Base-by-base conservation (phyloP, 352 stramenopile genomes). In the Thalassiosira oceanica region DNA sequence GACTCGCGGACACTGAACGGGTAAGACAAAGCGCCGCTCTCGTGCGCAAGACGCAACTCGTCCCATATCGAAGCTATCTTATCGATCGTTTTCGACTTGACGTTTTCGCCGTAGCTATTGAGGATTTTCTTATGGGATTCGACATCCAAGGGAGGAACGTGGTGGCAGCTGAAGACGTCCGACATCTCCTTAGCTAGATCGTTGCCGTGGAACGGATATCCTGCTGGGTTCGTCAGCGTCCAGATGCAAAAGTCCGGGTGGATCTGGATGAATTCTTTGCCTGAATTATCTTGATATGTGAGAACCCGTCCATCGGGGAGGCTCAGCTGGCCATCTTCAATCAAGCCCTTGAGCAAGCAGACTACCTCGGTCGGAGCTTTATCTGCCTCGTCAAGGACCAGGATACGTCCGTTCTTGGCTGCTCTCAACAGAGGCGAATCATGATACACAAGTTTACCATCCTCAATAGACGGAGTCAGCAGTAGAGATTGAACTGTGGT, bases 151-250 rank as follows among this genome's bases (percentile, higher is more conserved):
- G 96, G 95, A 55, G 95, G 86, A 16, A 98, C 93, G 0, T 88
- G 86, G 43, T 97, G 88, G 72, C 84, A 94, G 1, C 92, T 88
- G 78, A 98, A 98, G 27, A 94, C 88, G 65, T 98, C 95, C 18
- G 92, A 92, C 53, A 97, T 96, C 68, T 96, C 91, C 3, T 86
- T 73, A 70, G 96, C 96, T 26, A 98, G 95, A 57, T 97, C 95
- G 85, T 98, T 98, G n/a, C 95, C 95, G 27, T 97, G 83, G 74
- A 98, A 98, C 8, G 95, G 95, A 62, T 92, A 98, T 0, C 94
- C 94, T n/a, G 95, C 92, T 21, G 92, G 90, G 68, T 98, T 98
- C n/a, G 94, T 94, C 1, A 98, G 71, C 10, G 96, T 92, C 86
- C 93, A 96, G 65, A 98, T 89, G 16, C 83, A 80, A 63, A 98